Conservation (phyloP, 768 basidiomycete species). For the Podaxis sp. region DNA sequence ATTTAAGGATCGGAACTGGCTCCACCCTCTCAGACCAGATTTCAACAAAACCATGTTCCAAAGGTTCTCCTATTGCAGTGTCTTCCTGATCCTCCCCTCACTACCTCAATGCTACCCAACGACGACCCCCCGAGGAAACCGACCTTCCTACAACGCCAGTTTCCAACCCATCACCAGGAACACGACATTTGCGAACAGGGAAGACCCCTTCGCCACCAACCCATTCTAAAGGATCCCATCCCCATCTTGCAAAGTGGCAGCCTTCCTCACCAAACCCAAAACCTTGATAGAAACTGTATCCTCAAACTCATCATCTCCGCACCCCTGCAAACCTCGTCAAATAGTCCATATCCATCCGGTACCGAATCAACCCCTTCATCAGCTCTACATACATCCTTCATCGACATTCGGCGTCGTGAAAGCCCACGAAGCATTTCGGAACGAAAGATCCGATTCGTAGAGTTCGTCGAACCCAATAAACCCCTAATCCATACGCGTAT, state of each 20-base stretch:
- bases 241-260: not conserved
- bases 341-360: not conserved
- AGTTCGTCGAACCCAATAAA: slow-evolving; percentile 1
- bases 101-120: not conserved
- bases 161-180: not conserved
- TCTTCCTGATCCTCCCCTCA: not conserved
- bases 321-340: not conserved
- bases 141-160: not conserved
- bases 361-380: not conserved
- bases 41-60: not conserved
- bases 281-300: not conserved
- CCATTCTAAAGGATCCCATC: slow-evolving; percentile 2
- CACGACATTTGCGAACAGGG: not conserved
- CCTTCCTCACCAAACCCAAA: not conserved
- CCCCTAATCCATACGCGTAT: not conserved
- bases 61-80: not conserved
- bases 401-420: not conserved
- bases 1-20: not conserved
- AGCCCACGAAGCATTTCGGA: not conserved
- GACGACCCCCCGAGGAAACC: not conserved
- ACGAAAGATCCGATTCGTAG: slow-evolving; percentile 2
- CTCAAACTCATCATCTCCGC: slow-evolving; percentile 13
- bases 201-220: slow-evolving; percentile 6
- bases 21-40: not conserved
- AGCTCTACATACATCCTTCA: slow-evolving; percentile 1